Conservation (phyloP, 129 eudicot species). For the Glebionis coronaria region DNA sequence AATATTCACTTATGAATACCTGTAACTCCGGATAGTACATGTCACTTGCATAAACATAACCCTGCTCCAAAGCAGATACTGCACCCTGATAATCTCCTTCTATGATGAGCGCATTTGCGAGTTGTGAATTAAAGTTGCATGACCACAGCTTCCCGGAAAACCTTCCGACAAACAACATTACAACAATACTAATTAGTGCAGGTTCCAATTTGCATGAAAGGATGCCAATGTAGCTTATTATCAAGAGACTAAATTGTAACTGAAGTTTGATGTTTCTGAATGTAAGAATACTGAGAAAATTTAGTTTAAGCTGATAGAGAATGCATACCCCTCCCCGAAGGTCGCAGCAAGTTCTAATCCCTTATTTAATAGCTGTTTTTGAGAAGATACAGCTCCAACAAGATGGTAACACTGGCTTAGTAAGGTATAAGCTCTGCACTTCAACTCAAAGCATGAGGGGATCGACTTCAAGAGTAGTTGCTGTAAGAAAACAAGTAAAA, state of each 20-base stretch:
- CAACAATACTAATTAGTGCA: conserved; percentile 19
- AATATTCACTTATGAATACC: conserved; percentile 39
- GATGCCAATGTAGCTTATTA: background rate
- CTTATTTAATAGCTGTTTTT: conserved; percentile 79
- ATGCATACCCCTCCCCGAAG: conserved; percentile 73
- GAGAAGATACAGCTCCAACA: conserved; percentile 82
- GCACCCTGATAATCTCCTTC: conserved; percentile 88
- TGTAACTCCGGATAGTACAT: conserved; percentile 88
- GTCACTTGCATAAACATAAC: conserved; percentile 60
- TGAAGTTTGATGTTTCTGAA: background rate
- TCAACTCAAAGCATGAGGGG: conserved; percentile 94
- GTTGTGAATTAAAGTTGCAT: conserved; percentile 98
- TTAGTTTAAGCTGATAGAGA: conserved; percentile 9
- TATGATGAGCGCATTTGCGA: conserved; percentile 85
- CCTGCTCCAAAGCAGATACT: conserved; percentile 63
- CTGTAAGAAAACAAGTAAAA: conserved; percentile 40
- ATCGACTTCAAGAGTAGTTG: conserved; percentile 93
- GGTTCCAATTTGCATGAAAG: background rate
- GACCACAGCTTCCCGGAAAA: conserved; percentile 90
- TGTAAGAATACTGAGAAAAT: background rate
- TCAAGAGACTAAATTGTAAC: conserved; percentile 1
- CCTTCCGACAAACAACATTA: conserved; percentile 55
- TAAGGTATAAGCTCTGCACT: conserved; percentile 88
- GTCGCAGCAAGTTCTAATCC: conserved; percentile 67
- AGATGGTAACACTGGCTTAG: conserved; percentile 97